Evolutionary conservation across 805 yeast species (phyloP), one percentile per base, ranked within the genome.

Genomic region (Candida lessepsii): DNA sequence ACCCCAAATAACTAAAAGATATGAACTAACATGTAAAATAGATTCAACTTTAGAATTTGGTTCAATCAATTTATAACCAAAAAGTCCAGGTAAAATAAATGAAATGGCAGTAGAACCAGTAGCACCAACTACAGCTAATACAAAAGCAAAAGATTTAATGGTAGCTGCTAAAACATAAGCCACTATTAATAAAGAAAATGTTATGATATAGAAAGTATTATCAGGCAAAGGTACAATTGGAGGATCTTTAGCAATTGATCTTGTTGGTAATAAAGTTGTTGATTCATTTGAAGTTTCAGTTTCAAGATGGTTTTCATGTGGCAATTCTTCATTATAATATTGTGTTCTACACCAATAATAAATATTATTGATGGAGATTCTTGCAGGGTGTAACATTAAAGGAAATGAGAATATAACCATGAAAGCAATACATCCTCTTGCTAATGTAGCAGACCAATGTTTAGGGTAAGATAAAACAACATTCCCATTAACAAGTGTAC

Each of bases 31-130:
- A 31, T 64, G 64, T 40, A 67, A 55, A 17, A 56, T 42, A 15
- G 46, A 42, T 39, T 68, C 73, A 14, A 55, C 39, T 17, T 23
- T 44, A 18, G 54, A 54, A 11, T 54, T 51, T 2, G 56, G 58
- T 29, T 56, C 70, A 10, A 77, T 66, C 40, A 78, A 58, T 55
- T 79, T 75, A 56, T 65, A 84, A 0, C 91, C 91, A 57, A 84
- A 85, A 40, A 81, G 62, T 0, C 95, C 93, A 0, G 95, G 95
- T 27, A 85, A 66, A 9, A 83, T 83, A 57, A 84, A 85, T 13
- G 88, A 80, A 34, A 85, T 85, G 15, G 87, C 68, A 0, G 90
- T 86, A 4, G 90, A 85, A 0, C 95, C 95, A 0, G 93, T 85
- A 6, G 90, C 84, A 3, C 95, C 95, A 8, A 85, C 89, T 37